Evolutionary conservation across 805 yeast species (phyloP).

Genomic region (Yamadazyma sp.): DNA sequence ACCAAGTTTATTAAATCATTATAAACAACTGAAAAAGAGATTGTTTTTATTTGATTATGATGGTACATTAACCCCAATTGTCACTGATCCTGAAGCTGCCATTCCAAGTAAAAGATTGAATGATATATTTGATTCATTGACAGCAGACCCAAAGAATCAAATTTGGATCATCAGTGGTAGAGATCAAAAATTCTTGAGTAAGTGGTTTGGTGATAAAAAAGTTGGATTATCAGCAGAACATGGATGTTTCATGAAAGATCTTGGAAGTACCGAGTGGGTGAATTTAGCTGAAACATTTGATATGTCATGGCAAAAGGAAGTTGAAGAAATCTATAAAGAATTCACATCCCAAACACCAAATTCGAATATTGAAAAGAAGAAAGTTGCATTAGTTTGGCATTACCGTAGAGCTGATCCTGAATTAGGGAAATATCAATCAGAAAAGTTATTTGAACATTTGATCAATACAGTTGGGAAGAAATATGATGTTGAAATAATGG

Average conservation of each 20-base stretch:
- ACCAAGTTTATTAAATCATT: slow-evolving; percentile 58
- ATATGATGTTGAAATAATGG: slow-evolving; percentile 91
- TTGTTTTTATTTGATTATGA: slow-evolving; percentile 92
- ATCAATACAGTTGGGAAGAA: slow-evolving; percentile 54
- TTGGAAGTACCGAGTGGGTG: slow-evolving; percentile 68
- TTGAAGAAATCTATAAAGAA: slow-evolving; percentile 64
- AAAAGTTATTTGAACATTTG: slow-evolving; percentile 57
- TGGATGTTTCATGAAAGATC: slow-evolving; percentile 87
- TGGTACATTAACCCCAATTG: slow-evolving; percentile 96
- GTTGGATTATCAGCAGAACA: slow-evolving; percentile 95
- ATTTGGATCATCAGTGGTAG: slow-evolving; percentile 97
- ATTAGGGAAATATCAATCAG: slow-evolving; percentile 83
- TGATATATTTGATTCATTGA: slow-evolving; percentile 54
- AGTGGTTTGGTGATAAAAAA: slow-evolving; percentile 74
- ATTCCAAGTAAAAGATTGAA: slow-evolving; percentile 79
- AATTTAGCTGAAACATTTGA: slow-evolving; percentile 80
- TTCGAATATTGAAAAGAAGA: slow-evolving; percentile 77
- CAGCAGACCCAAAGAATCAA: slow-evolving; percentile 75
- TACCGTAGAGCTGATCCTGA: slow-evolving; percentile 94
- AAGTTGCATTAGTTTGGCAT: slow-evolving; percentile 97
- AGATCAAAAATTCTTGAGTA: slow-evolving; percentile 83
- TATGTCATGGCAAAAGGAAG: slow-evolving; percentile 93
- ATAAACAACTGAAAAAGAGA: slow-evolving; percentile 60
- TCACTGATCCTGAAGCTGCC: slow-evolving; percentile 96
- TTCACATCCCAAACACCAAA: slow-evolving; percentile 92